Percentiles rank a stretch among this genome's conserved stretches.
Conservation (phyloP, 2,329 filamentous ascomycete genomes). For the Arthroderma sp. region DNA sequence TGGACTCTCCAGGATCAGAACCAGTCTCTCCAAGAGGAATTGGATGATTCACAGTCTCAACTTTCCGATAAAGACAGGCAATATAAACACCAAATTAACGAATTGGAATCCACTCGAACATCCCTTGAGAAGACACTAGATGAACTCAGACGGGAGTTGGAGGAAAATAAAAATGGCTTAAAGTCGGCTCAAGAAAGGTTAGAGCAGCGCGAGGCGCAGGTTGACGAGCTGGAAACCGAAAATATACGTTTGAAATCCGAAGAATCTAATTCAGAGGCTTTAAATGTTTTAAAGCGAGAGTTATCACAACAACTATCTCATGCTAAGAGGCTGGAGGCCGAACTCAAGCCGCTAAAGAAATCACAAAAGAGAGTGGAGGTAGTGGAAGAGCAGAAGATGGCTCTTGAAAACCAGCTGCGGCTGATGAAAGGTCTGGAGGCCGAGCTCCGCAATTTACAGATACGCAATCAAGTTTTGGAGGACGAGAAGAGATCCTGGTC, state of each 20-base stretch:
- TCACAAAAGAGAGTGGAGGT: slow-evolving; percentile 79
- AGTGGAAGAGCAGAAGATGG: slow-evolving; percentile 87
- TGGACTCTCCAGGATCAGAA: slow-evolving; percentile 53
- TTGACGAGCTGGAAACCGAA: slow-evolving; percentile 67
- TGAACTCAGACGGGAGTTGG: slow-evolving; percentile 38
- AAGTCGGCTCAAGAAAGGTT: slow-evolving; percentile 53
- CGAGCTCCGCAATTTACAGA: slow-evolving; percentile 63
- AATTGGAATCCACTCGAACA: slow-evolving; percentile 48
- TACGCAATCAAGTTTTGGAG: slow-evolving; percentile 76
- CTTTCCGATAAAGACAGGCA: slow-evolving; percentile 57
- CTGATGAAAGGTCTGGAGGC: slow-evolving; percentile 59
- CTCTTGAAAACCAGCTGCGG: slow-evolving; percentile 63
- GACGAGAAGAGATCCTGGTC: slow-evolving; percentile 82
- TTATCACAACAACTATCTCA: slow-evolving; percentile 85
- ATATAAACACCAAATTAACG: slow-evolving; percentile 43
- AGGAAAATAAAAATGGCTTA: slow-evolving; percentile 44
- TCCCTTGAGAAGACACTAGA: slow-evolving; percentile 43
- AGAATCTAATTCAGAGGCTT: slow-evolving; percentile 71
- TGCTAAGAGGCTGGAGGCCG: slow-evolving; percentile 70
- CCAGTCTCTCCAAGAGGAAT: slow-evolving; percentile 62
- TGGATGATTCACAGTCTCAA: slow-evolving; percentile 68
- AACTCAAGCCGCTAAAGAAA: slow-evolving; percentile 70
- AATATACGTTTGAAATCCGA: slow-evolving; percentile 74
- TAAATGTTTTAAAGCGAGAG: slow-evolving; percentile 74
- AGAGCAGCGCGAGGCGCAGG: slow-evolving; percentile 53